phyloP scores from a whole-genome alignment of 2,329 filamentous ascomycete species.

The Epichloe gansuensis region DNA sequence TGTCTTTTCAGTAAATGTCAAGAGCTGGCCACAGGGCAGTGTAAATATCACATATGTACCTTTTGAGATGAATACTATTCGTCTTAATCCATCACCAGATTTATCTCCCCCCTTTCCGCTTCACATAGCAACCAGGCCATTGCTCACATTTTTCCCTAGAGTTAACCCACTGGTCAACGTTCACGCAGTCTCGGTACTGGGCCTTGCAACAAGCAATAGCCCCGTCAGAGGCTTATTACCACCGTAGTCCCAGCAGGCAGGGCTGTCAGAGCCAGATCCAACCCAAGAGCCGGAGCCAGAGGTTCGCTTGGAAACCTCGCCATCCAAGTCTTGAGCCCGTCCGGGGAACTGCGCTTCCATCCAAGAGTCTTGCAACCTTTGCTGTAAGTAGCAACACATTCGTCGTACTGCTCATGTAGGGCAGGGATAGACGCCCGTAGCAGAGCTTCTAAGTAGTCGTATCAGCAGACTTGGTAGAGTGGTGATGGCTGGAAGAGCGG shows the following conservation, averaged over 20 bases:
- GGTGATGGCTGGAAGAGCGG: slow-evolving; percentile 13
- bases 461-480: slow-evolving; percentile 6
- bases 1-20: neutral
- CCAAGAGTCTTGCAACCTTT: slow-evolving; percentile 30
- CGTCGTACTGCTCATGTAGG: slow-evolving; percentile 29
- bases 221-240: slow-evolving; percentile 19
- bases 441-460: slow-evolving; percentile 6
- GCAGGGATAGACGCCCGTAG: too few relatives aligned
- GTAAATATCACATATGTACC: neutral
- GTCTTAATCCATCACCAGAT: neutral
- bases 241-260: slow-evolving; percentile 14
- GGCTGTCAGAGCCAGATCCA: slow-evolving; percentile 5
- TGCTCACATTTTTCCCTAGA: slow-evolving; percentile 27
- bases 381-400: slow-evolving; percentile 36
- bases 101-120: neutral
- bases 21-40: neutral
- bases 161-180: slow-evolving; percentile 27
- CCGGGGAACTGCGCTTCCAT: slow-evolving; percentile 15
- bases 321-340: slow-evolving; percentile 13
- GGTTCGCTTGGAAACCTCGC: slow-evolving; percentile 13
- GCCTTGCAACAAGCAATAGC: slow-evolving; percentile 31
- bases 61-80: neutral
- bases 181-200: slow-evolving; percentile 38
- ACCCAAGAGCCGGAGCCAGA: neutral
- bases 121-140: slow-evolving; percentile 18